Base-by-base conservation (phyloP, 1,139 yeast species). In the Sugiyamaella grinbergsii region DNA sequence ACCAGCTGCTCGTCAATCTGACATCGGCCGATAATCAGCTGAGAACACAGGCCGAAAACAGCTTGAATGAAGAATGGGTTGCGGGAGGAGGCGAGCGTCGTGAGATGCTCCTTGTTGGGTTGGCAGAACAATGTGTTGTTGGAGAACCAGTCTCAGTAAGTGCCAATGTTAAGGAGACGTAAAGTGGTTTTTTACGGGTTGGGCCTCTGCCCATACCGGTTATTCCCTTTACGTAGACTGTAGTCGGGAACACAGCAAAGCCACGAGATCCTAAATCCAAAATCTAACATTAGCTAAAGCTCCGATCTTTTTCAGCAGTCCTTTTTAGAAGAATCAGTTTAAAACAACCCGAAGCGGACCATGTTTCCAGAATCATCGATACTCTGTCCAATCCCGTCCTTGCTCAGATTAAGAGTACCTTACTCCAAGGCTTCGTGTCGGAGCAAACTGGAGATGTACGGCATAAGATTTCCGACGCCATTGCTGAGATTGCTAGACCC, bases 391-490 rank as follows among this genome's bases (percentile, higher is more conserved):
- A 77, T 36, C 78, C 76, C 7, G 85, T 82, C 1, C 76, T 81
- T 54, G 68, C 65, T 31, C 87, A 85, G 63, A 81, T 91, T 52
- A 81, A 95, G 60, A 61, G 74, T 13, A 74, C 80, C 32, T 77
- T 93, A 44, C 75, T 91, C 58, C 77, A 78, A 50, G 98, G 97
- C 10, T 88, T 93, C 59, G 67, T 79, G 4, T 66, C 82, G 2
- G 83, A 77, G 52, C 85, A 83, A 64, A 74, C 85, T 19, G 80
- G 80, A 54, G 80, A 78, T 56, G 91, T 90, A 32, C 83, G 98
- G 66, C 97, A 91, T 68, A 93, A 93, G 66, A 75, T 93, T 50
- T 83, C 96, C 3, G 98, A 93, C 72, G 95, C 96, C 3, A 86
- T 93, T 51, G 88, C 98, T 1, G 98, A 91, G 68, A 81, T 93